These are phyloP conservation scores for Geotrichum bryndzae DNA, from an alignment of 1,139 yeast species.

Conservation along the genomic window DNA sequence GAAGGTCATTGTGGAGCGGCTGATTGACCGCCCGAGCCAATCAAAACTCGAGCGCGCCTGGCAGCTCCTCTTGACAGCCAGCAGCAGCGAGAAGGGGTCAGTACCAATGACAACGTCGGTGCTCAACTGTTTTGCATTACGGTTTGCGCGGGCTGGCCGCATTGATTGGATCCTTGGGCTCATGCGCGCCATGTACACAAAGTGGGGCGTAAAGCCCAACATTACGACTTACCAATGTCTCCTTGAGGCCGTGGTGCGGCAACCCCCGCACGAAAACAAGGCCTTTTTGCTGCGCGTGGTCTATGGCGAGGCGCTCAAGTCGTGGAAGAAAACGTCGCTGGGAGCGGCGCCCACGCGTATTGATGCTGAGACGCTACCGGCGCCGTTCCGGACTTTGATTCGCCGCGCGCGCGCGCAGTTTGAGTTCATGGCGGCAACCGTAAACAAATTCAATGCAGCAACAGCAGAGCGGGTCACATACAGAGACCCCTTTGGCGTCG, in stretches of 20 bases:
- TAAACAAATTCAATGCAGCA: background rate
- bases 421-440: slow-evolving; percentile 5
- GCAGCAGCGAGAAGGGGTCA: slow-evolving; percentile 18
- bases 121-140: slow-evolving; percentile 23
- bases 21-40: slow-evolving; percentile 16
- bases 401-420: slow-evolving; percentile 14
- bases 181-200: slow-evolving; percentile 18
- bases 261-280: slow-evolving; percentile 21
- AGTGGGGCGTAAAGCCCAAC: slow-evolving; percentile 23
- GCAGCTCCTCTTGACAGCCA: slow-evolving; percentile 10
- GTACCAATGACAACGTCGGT: slow-evolving; percentile 19
- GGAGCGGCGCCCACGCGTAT: background rate
- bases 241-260: slow-evolving; percentile 23
- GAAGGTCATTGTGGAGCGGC: slow-evolving; percentile 17
- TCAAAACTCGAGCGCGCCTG: slow-evolving; percentile 16
- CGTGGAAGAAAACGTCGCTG: background rate
- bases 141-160: slow-evolving; percentile 22
- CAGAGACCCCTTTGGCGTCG: slow-evolving; percentile 11
- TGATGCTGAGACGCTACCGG: background rate
- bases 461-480: background rate
- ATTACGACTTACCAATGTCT: slow-evolving; percentile 21
- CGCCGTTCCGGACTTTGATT: slow-evolving; percentile 11
- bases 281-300: slow-evolving; percentile 19
- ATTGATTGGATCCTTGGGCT: slow-evolving; percentile 28
- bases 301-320: slow-evolving; percentile 15